Evolutionary conservation across 148 eudicot species (phyloP).

Genomic region (Talinum fruticosum): DNA sequence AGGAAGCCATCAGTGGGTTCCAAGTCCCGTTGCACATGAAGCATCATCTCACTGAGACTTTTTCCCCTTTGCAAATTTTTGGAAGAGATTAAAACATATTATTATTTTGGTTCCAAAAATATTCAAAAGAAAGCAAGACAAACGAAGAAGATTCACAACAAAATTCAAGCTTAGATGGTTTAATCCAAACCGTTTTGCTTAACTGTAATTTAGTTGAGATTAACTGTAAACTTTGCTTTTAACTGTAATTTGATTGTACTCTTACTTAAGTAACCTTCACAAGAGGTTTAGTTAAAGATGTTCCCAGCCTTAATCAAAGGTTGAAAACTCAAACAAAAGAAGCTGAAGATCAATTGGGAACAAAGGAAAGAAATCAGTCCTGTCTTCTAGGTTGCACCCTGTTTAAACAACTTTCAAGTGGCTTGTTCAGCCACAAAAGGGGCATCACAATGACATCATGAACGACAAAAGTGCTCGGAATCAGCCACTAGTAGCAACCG

Average conservation of each 20-base stretch:
- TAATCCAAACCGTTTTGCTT: not conserved
- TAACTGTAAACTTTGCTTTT: too few species aligned
- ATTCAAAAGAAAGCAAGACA: not conserved
- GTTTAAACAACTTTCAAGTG: not conserved
- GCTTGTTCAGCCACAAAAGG: not conserved
- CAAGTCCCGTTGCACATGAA: not conserved
- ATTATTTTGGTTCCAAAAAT: not conserved
- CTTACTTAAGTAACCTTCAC: not conserved
- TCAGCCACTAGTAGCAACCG: not conserved
- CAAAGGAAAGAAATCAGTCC: not conserved
- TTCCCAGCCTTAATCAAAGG: not conserved
- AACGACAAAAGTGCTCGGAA: not conserved
- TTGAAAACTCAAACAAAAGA: not conserved
- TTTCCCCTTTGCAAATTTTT: not conserved
- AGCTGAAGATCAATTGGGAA: not conserved
- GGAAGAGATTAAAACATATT: not conserved
- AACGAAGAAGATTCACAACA: not conserved
- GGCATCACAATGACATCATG: not conserved
- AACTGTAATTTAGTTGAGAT: too few species aligned
- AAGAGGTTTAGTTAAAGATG: not conserved
- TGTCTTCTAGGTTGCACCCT: not conserved
- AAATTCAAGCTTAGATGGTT: not conserved
- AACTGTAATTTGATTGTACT: not conserved
- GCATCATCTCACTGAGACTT: not conserved
- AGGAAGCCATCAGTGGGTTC: too few species aligned